A percentile compares a stretch with the other conserved stretches of the same genome.
Evolutionary conservation across 2,329 filamentous ascomycete species (phyloP).

Genomic region (Fusarium avenaceum): DNA sequence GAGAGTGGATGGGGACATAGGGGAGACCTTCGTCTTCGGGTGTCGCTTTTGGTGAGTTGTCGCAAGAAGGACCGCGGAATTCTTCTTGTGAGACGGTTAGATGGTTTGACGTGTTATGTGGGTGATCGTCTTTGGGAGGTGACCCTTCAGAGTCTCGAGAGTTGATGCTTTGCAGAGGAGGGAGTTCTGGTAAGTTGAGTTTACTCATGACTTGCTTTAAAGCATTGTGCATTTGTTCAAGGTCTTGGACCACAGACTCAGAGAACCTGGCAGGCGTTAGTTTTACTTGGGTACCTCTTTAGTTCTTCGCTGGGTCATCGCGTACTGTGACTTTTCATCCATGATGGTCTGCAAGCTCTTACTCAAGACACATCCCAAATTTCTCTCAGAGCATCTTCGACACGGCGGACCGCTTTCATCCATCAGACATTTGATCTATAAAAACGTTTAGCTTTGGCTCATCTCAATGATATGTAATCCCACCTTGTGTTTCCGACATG

Average conservation of each 20-base stretch:
- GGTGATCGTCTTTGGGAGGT: conserved; percentile 43
- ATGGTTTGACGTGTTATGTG: conserved; percentile 10
- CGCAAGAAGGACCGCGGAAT: conserved; percentile 46
- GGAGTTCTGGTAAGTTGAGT: conserved; percentile 44
- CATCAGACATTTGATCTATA: conserved; percentile 59
- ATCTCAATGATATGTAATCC: neutral
- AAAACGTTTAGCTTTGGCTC: neutral
- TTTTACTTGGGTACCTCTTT: neutral
- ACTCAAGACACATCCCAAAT: conserved; percentile 56
- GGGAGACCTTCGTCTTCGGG: conserved; percentile 55
- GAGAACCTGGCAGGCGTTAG: conserved; percentile 14
- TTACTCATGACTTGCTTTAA: conserved; percentile 47
- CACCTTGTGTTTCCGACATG: conserved; percentile 59
- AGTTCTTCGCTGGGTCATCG: accelerated
- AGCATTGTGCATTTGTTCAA: conserved; percentile 47
- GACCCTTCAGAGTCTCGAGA: conserved; percentile 43
- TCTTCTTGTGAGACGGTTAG: conserved; percentile 37
- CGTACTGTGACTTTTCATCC: conserved; percentile 57
- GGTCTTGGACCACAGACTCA: conserved; percentile 44
- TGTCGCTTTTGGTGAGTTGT: conserved; percentile 49
- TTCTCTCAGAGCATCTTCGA: conserved; percentile 54
- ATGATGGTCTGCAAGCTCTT: conserved; percentile 60
- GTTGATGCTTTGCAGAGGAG: conserved; percentile 42
- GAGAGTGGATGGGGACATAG: conserved; percentile 56
- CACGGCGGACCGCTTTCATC: conserved; percentile 57